These are phyloP conservation scores for Trichophaea hybrida DNA, from an alignment of 2,329 filamentous ascomycete species.

Conservation along the genomic window DNA sequence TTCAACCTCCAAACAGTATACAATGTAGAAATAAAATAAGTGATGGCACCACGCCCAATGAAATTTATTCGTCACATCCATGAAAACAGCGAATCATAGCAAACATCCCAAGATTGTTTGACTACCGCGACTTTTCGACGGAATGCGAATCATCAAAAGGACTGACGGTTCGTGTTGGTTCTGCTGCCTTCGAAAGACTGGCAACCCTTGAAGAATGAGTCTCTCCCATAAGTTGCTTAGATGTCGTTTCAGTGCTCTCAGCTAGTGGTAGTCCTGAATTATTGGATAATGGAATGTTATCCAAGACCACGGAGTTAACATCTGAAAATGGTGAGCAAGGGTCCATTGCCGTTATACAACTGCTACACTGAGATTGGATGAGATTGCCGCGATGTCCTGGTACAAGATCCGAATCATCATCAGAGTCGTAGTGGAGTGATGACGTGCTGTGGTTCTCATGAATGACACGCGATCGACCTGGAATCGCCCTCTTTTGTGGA, in stretches of 20 bases:
- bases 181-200: neutral
- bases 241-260: neutral
- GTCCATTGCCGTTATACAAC: conserved; percentile 23
- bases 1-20: neutral
- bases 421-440: conserved; percentile 16
- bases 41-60: neutral
- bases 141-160: conserved; percentile 24
- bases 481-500: neutral
- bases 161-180: conserved; percentile 13
- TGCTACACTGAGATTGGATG: conserved; percentile 15
- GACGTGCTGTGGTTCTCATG: conserved; percentile 19
- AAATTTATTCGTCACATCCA: neutral
- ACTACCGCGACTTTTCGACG: conserved; percentile 10
- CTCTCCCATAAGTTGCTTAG: neutral
- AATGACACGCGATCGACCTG: conserved; percentile 5
- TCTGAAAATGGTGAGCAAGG: conserved; percentile 19
- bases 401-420: conserved; percentile 15
- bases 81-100: neutral
- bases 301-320: conserved; percentile 11
- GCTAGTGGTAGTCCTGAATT: conserved; percentile 4
- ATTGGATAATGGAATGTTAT: conserved; percentile 12
- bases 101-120: conserved; percentile 5
- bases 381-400: conserved; percentile 15
- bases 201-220: neutral
- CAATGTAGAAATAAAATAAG: no score